These are phyloP conservation scores for Fusarium lateritium DNA, from an alignment of 2,329 filamentous ascomycete genomes.

Conservation along the genomic window DNA sequence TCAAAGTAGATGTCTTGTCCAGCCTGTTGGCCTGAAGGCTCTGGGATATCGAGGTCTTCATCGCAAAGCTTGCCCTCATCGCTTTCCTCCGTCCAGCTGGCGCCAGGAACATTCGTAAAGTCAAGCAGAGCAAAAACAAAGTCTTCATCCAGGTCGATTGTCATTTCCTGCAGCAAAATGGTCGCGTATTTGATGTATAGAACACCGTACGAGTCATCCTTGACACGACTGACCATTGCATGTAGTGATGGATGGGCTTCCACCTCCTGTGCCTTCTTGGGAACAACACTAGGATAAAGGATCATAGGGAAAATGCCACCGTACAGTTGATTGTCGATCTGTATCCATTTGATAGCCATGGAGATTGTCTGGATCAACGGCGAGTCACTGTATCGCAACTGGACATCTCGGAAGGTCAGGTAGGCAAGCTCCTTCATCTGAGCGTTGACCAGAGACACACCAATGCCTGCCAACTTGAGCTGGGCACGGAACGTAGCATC, in stretches of 20 bases:
- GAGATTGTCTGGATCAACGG: slow-evolving; percentile 92
- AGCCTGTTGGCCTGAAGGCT: slow-evolving; percentile 85
- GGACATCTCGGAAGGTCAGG: slow-evolving; percentile 90
- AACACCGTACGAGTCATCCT: slow-evolving; percentile 98
- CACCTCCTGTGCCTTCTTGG: slow-evolving; percentile 96
- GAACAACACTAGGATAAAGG: slow-evolving; percentile 96
- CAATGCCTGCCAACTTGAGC: slow-evolving; percentile 89
- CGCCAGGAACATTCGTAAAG: slow-evolving; percentile 92
- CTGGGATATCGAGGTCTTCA: slow-evolving; percentile 90
- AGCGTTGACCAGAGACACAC: slow-evolving; percentile 92
- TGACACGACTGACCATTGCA: slow-evolving; percentile 91
- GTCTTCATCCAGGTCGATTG: slow-evolving; percentile 95
- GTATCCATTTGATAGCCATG: slow-evolving; percentile 96
- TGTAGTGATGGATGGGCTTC: slow-evolving; percentile 97
- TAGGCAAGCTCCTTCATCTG: slow-evolving; percentile 95
- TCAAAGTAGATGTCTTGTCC: slow-evolving; percentile 99
- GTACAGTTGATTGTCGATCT: slow-evolving; percentile 98
- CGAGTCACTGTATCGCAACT: slow-evolving; percentile 94
- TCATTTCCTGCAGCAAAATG: slow-evolving; percentile 96
- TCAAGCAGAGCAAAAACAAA: slow-evolving; percentile 97
- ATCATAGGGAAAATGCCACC: slow-evolving; percentile 98
- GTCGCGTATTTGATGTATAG: slow-evolving; percentile 99
- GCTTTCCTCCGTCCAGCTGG: slow-evolving; percentile 78
- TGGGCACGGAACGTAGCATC: slow-evolving; percentile 91
- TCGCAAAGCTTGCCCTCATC: slow-evolving; percentile 91